Conservation (phyloP, 2,329 filamentous ascomycete genomes). For the Zymoseptoria tritici region DNA sequence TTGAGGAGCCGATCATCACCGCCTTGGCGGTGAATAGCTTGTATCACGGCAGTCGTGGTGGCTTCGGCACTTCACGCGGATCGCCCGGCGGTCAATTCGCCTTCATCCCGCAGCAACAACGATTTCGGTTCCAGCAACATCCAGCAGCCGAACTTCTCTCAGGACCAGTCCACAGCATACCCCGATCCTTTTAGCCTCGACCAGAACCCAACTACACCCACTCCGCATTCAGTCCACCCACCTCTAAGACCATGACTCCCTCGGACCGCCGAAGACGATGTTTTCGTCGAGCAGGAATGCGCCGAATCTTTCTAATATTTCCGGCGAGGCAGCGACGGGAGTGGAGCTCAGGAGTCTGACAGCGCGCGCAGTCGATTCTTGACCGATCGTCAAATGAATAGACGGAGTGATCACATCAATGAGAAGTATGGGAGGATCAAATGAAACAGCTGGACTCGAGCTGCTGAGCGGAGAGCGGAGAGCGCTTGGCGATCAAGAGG, state of each 20-base stretch:
- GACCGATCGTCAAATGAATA: conserved; percentile 36
- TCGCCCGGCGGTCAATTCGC: no score
- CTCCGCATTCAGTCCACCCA: no score
- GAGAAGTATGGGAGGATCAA: conserved; percentile 42
- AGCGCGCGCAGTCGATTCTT: conserved; percentile 33
- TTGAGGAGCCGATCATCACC: no score
- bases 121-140: no score
- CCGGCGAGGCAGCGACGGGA: conserved; percentile 27
- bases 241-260: conserved; percentile 64
- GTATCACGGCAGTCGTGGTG: no score
- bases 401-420: conserved; percentile 29
- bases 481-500: conserved; percentile 41
- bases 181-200: no score
- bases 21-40: no score
- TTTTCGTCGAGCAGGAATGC: conserved; percentile 68
- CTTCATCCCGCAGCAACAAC: no score
- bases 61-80: no score
- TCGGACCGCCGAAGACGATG: conserved; percentile 73
- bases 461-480: conserved; percentile 53
- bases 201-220: no score
- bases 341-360: conserved; percentile 30
- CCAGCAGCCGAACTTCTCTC: no score
- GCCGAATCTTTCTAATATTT: conserved; percentile 29
- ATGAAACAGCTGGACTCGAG: conserved; percentile 65
- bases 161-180: no score